Evolutionary conservation across 805 yeast genomes (phyloP), one percentile per base, ranked within the genome.

Genomic region (Pichia nakasei): DNA sequence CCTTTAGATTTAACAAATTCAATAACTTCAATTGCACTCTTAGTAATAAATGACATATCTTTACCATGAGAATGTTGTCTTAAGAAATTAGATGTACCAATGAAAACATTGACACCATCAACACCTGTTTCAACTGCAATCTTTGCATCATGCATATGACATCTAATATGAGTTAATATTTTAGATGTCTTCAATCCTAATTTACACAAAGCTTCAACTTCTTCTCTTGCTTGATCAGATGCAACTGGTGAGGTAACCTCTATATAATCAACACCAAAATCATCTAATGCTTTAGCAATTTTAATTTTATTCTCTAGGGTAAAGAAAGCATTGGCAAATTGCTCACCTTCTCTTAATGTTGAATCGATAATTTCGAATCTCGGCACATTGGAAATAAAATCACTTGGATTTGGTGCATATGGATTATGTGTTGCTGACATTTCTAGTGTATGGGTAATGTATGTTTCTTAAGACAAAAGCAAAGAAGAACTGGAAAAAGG

Each of bases 341-440:
- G 81, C 59, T 75, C 81, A 56, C 81, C 81, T 58, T 75, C 81
- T 71, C 81, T 73, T 45, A 75, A 65, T 20, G 81, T 75, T 24
- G 78, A 70, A 54, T 75, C 81, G 46, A 75, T 75, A 34, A 75
- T 59, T 60, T 75, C 69, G 57, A 75, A 75, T 54, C 67, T 67
- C 48, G 65, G 62, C 22, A 75, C 80, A 52, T 75, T 75, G 31
- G 80, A 75, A 49, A 75, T 63, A 50, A 62, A 74, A 61, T 75
- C 80, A 48, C 75, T 65, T 20, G 81, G 81, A 51, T 75, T 71
- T 36, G 80, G 79, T 27, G 79, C 80, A 53, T 75, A 75, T 38
- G 80, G 80, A 56, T 75, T 75, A 49, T 32, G 34, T 32, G 61
- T 59, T 19, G 41, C 12, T 15, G 39, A 22, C 42, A 38, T 38